phyloP scores from a whole-genome alignment of 2,329 filamentous ascomycete species.

The Ceratocystis cubensis region DNA sequence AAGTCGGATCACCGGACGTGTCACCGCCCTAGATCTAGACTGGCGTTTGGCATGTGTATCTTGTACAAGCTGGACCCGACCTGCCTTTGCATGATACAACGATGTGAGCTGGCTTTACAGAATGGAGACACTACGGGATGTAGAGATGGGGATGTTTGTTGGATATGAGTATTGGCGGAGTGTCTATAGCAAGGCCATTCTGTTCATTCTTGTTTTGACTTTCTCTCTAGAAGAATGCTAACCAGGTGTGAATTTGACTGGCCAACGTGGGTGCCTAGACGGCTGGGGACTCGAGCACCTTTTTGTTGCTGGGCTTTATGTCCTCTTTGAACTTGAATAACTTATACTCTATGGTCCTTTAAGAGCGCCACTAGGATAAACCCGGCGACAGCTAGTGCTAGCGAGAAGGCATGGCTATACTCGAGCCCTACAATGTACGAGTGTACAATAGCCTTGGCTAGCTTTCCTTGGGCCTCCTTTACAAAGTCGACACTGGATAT shows the following conservation, averaged over 20 bases:
- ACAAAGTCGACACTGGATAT: slow-evolving; percentile 29
- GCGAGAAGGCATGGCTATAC: slow-evolving; percentile 29
- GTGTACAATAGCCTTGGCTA: slow-evolving; percentile 26
- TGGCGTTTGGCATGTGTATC: neutral
- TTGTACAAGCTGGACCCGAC: neutral
- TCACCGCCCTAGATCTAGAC: neutral
- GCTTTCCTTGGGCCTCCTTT: slow-evolving; percentile 23
- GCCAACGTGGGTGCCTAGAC: neutral
- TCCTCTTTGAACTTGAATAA: neutral
- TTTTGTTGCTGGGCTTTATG: neutral
- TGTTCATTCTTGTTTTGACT: neutral
- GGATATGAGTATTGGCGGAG: too few relatives aligned
- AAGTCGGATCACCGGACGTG: neutral
- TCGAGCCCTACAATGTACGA: slow-evolving; percentile 30
- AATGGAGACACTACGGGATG: neutral
- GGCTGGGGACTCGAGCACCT: too few relatives aligned
- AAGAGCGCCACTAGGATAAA: slow-evolving; percentile 26
- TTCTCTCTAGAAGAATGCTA: neutral
- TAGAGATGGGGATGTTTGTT: neutral
- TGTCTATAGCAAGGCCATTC: neutral
- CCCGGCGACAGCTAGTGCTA: slow-evolving; percentile 25
- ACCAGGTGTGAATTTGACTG: neutral
- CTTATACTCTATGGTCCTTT: slow-evolving; percentile 24
- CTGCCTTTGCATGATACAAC: neutral
- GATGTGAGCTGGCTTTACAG: neutral